phyloP scores from a whole-genome alignment of 495 filamentous ascomycete species.

The Chaetomium cochliodes region DNA sequence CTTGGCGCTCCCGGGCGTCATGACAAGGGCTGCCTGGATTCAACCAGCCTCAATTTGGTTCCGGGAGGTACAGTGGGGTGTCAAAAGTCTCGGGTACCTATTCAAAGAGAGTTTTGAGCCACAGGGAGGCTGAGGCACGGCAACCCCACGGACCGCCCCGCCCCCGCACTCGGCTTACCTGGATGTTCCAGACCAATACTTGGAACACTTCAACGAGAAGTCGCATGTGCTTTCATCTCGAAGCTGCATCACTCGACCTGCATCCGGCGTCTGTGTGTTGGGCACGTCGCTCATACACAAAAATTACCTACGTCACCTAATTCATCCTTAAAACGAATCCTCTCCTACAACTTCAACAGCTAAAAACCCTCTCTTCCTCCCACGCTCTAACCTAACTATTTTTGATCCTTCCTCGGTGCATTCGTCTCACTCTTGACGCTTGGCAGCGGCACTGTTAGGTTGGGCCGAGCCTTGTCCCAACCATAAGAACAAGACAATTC shows the following conservation, averaged over 20 bases:
- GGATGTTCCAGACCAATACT: background rate
- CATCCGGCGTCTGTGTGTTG: background rate
- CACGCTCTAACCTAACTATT: background rate
- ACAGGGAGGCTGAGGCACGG: conserved; percentile 1
- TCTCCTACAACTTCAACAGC: background rate
- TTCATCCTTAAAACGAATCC: background rate
- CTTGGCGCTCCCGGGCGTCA: conserved; percentile 13
- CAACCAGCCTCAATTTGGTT: conserved; percentile 6
- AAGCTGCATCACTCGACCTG: background rate
- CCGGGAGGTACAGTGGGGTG: too few relatives aligned
- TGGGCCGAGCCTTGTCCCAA: conserved; percentile 4
- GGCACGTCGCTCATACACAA: background rate
- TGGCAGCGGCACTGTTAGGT: conserved; percentile 11
- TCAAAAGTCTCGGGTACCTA: too few relatives aligned
- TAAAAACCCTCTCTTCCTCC: background rate
- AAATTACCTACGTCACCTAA: background rate
- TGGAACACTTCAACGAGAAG: too few relatives aligned
- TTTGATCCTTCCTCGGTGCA: background rate
- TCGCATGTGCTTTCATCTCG: background rate
- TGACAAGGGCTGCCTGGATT: background rate
- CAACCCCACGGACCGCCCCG: background rate
- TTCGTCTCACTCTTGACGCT: background rate
- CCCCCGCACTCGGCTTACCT: background rate
- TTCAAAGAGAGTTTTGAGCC: too few relatives aligned
- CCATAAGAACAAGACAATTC: conserved; percentile 11